A percentile compares a stretch with the other conserved stretches of the same genome.
Evolutionary conservation across 2,329 filamentous ascomycete genomes (phyloP).

Genomic region (Zasmidium citrigriseum): DNA sequence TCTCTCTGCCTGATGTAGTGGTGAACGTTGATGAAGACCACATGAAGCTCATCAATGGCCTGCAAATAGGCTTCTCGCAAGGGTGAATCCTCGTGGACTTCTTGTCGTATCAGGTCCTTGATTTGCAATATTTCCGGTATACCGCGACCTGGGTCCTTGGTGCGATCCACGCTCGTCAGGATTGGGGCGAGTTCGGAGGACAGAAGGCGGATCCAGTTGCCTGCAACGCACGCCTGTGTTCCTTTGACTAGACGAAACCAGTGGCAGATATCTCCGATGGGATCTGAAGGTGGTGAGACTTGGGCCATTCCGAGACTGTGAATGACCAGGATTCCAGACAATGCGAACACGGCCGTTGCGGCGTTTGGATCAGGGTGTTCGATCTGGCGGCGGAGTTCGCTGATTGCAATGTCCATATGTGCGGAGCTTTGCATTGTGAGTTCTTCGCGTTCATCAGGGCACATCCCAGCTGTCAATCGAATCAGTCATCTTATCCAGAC

Average conservation of each 20-base stretch:
- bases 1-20: neutral
- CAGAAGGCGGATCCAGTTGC: slow-evolving; percentile 14
- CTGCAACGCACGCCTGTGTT: slow-evolving; percentile 8
- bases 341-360: slow-evolving; percentile 14
- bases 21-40: slow-evolving; percentile 12
- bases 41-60: slow-evolving; percentile 14
- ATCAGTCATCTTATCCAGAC: neutral
- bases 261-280: slow-evolving; percentile 12
- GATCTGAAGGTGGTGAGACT: slow-evolving; percentile 11
- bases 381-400: slow-evolving; percentile 10
- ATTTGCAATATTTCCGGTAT: slow-evolving; percentile 10
- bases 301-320: slow-evolving; percentile 18
- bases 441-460: slow-evolving; percentile 14
- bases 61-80: slow-evolving; percentile 5
- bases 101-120: slow-evolving; percentile 4
- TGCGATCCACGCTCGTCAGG: neutral
- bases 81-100: neutral
- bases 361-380: slow-evolving; percentile 12
- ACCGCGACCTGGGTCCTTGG: neutral
- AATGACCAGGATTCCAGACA: slow-evolving; percentile 13
- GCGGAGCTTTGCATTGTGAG: slow-evolving; percentile 12
- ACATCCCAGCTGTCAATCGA: slow-evolving; percentile 11
- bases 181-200: slow-evolving; percentile 15
- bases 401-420: slow-evolving; percentile 16
- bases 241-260: slow-evolving; percentile 20